Evolutionary conservation across 2,329 filamentous ascomycete genomes (phyloP), one percentile per base, ranked within the genome.

Genomic region (Fusarium sp.): DNA sequence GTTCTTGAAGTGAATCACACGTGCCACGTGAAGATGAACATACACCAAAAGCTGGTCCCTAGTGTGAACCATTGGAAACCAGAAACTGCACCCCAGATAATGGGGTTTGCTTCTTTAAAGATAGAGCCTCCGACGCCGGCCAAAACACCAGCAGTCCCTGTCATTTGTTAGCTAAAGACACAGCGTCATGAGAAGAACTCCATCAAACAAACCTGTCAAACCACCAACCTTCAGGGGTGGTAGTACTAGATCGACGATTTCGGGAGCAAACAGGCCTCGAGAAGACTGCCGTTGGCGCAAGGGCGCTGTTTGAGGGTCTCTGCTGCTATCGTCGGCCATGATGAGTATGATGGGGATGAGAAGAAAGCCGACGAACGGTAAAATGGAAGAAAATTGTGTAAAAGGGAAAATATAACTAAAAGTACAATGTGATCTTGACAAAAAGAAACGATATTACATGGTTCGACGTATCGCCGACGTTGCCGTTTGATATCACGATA

Each of bases 21-120:
- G 20, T 29, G 22, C 13, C 24, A 67, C 29, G 29, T 61, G 38
- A 37, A 27, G 20, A 18, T 37, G 2, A 47, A 83, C 89, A 79
- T 85, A 91, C 93, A 92, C 87, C 92, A 96, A 80, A 92, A 98
- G 18, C 90, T 93, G 56, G 89, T 90, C 38, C 94, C 94, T 42
- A 97, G 87, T 47, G 90, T 88, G 82, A 94, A 94, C 90, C 94
- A 98, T 83, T 97, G 94, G 45, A 94, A 85, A 20, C 94, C 93
- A 24, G 92, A 91, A 40, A 92, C 88, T 14, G 92, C 76, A 0
- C 94, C 92, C 83, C 94, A 96, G 8, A 96, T 83, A 3, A 90
- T 87, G 5, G 93, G 92, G 16, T 89, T 89, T 24, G 86, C 87
- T 20, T 92, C 92, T 67, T 91, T 89, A 57, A 95, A 82, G 56